A percentile compares a stretch with the other conserved stretches of the same genome.
phyloP scores from a whole-genome alignment of 1,139 yeast genomes.

The Pichia sp. region DNA sequence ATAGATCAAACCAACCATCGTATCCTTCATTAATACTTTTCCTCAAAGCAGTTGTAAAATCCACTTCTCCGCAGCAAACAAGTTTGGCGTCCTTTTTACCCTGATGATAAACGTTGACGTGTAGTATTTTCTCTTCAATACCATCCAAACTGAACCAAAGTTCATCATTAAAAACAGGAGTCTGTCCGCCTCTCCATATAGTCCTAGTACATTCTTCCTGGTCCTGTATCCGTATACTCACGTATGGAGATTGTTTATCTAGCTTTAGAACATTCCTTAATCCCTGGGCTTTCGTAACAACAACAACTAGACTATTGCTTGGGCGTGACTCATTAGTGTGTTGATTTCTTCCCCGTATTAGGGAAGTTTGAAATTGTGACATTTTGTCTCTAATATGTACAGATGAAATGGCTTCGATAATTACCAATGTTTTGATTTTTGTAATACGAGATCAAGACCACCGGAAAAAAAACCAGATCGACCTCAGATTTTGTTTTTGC shows the following conservation, averaged over 20 bases:
- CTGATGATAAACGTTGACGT: slow-evolving; percentile 77
- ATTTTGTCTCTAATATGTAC: neutral
- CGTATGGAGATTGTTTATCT: slow-evolving; percentile 87
- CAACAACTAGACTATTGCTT: slow-evolving; percentile 25
- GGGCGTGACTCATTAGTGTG: neutral
- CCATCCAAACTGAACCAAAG: slow-evolving; percentile 58
- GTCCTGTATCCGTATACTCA: slow-evolving; percentile 73
- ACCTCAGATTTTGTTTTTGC: no score
- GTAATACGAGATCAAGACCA: no score
- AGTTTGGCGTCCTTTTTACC: slow-evolving; percentile 80
- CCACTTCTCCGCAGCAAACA: slow-evolving; percentile 76
- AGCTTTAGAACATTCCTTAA: slow-evolving; percentile 74
- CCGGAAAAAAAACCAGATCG: no score
- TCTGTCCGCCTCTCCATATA: slow-evolving; percentile 80
- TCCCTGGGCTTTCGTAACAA: slow-evolving; percentile 47
- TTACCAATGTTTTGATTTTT: no score
- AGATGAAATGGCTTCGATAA: no score
- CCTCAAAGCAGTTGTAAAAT: slow-evolving; percentile 63
- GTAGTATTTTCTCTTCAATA: slow-evolving; percentile 55
- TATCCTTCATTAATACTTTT: slow-evolving; percentile 65
- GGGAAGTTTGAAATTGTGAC: slow-evolving; percentile 13
- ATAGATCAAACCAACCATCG: slow-evolving; percentile 78
- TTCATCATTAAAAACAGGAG: slow-evolving; percentile 81
- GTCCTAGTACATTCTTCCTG: slow-evolving; percentile 69
- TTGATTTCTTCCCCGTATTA: neutral